Evolutionary conservation across 768 basidiomycete genomes (phyloP).

Genomic region (Psilocybe azurescens): DNA sequence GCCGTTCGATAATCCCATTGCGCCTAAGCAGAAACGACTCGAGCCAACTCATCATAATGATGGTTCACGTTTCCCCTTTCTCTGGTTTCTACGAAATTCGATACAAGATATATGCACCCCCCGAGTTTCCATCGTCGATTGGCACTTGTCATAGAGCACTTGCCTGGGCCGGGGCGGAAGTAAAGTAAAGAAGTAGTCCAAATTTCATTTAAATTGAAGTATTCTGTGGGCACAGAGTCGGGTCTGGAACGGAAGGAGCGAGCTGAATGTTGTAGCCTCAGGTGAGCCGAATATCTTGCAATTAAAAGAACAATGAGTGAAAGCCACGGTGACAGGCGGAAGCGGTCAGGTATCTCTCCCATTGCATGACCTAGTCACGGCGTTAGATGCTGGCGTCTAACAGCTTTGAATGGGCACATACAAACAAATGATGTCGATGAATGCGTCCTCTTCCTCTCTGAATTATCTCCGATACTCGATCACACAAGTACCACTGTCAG

Average conservation of each 20-base stretch:
- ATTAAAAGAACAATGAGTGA: too few relatives aligned
- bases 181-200: not conserved
- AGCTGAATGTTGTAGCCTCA: not conserved
- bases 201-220: not conserved
- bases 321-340: too few relatives aligned
- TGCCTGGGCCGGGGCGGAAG: not conserved
- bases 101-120: not conserved
- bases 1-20: not conserved
- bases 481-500: not conserved
- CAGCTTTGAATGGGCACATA: too few relatives aligned
- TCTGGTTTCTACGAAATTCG: not conserved
- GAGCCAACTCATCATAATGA: not conserved
- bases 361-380: too few relatives aligned
- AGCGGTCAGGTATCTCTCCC: too few relatives aligned
- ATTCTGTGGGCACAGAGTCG: not conserved
- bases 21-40: not conserved
- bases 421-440: too few relatives aligned
- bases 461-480: conserved; percentile 2
- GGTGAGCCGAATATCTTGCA: not conserved
- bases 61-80: not conserved
- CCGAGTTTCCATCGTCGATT: not conserved
- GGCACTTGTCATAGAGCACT: not conserved
- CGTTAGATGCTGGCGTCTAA: too few relatives aligned
- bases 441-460: not conserved
- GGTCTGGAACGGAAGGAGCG: not conserved